Conservation (phyloP, 1,284 basidiomycete species). For the Peniophora sp. region DNA sequence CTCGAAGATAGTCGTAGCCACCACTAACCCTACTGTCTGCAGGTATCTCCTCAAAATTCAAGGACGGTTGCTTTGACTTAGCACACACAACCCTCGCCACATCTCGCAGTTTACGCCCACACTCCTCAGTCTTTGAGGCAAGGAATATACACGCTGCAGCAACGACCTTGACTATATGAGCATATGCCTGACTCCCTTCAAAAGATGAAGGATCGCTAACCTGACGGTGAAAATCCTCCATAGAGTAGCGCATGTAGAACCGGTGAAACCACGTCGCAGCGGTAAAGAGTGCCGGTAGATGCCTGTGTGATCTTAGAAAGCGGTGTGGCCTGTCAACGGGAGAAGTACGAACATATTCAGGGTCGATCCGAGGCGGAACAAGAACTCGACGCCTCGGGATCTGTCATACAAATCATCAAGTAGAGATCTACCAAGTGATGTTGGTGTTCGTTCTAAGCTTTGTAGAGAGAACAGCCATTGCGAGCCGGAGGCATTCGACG, state of each 20-base stretch:
- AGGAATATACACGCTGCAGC: conserved; percentile 88
- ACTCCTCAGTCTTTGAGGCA: conserved; percentile 88
- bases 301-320: conserved; percentile 33
- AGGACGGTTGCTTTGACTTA: conserved; percentile 43
- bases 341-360: conserved; percentile 53
- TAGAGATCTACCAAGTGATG: conserved; percentile 42
- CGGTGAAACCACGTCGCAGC: conserved; percentile 89
- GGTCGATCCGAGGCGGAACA: conserved; percentile 70
- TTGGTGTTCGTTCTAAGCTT: conserved; percentile 49
- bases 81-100: conserved; percentile 73
- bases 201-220: conserved; percentile 27
- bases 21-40: conserved; percentile 51
- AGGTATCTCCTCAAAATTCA: conserved; percentile 47
- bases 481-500: conserved; percentile 12
- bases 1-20: not conserved
- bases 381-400: conserved; percentile 71
- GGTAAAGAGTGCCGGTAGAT: conserved; percentile 71
- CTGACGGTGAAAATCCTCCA: conserved; percentile 77
- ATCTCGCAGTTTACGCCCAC: conserved; percentile 78
- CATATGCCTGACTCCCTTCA: conserved; percentile 2
- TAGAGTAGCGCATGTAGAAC: conserved; percentile 90
- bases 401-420: conserved; percentile 68
- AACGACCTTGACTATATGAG: conserved; percentile 55
- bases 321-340: conserved; percentile 7
- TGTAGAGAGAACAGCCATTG: conserved; percentile 70